Evolutionary conservation across 2,329 filamentous ascomycete species (phyloP).

Genomic region (Epichloe typhina): DNA sequence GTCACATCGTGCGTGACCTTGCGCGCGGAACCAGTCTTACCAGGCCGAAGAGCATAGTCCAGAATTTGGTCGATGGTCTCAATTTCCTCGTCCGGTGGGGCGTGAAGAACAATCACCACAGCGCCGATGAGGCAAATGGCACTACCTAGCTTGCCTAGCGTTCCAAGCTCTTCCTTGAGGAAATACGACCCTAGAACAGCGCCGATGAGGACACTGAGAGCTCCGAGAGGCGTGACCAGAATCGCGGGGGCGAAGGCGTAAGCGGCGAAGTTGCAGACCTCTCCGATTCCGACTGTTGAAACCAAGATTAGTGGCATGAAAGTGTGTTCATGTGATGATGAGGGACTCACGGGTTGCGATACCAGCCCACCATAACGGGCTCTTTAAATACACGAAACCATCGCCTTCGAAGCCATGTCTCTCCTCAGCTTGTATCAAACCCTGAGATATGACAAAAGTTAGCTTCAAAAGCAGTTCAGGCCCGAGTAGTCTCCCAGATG

Average conservation of each 20-base stretch:
- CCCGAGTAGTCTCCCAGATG: background rate
- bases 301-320: background rate
- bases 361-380: slow-evolving; percentile 94
- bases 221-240: slow-evolving; percentile 86
- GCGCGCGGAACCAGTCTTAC: slow-evolving; percentile 34
- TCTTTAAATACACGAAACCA: slow-evolving; percentile 85
- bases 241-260: slow-evolving; percentile 99
- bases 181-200: slow-evolving; percentile 93
- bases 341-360: slow-evolving; percentile 64
- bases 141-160: slow-evolving; percentile 83
- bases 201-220: slow-evolving; percentile 86
- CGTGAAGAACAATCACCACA: slow-evolving; percentile 94
- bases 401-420: slow-evolving; percentile 94
- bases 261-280: slow-evolving; percentile 93
- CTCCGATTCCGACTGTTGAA: slow-evolving; percentile 68
- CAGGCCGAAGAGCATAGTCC: slow-evolving; percentile 78
- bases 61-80: slow-evolving; percentile 85
- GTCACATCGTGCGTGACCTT: background rate
- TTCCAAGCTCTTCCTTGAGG: slow-evolving; percentile 78
- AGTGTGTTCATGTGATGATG: background rate
- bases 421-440: slow-evolving; percentile 80
- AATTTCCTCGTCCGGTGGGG: slow-evolving; percentile 85
- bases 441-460: slow-evolving; percentile 32
- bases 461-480: no score
- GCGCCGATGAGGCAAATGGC: slow-evolving; percentile 93